Conservation (phyloP, 495 filamentous ascomycete genomes). For the Jackrogersella minutella region DNA sequence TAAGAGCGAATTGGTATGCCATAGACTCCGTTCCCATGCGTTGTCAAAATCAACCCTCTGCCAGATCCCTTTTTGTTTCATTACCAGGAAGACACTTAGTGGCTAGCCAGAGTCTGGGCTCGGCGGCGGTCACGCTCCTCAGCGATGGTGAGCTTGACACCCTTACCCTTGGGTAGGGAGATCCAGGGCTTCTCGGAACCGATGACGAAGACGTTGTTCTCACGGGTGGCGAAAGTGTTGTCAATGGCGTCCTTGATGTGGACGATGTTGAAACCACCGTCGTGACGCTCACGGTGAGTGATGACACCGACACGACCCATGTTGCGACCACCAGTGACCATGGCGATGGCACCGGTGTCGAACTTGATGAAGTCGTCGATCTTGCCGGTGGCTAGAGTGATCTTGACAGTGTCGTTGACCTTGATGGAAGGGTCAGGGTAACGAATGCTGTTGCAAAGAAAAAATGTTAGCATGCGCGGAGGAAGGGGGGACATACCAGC, state of each 20-base stretch:
- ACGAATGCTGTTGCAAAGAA: constrained; percentile 75
- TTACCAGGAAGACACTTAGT: constrained; percentile 48
- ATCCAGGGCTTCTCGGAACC: constrained; percentile 98
- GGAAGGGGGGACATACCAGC: constrained; percentile 55
- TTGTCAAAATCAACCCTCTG: constrained; percentile 43
- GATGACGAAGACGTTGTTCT: constrained; percentile 98
- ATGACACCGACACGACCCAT: constrained; percentile 99
- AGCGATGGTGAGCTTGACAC: constrained; percentile 98
- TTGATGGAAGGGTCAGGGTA: constrained; percentile 98
- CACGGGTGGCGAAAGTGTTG: constrained; percentile 98
- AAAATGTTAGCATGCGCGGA: constrained; percentile 52
- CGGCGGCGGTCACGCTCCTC: constrained; percentile 97
- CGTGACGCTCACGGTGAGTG: constrained; percentile 99
- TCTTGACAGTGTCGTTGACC: constrained; percentile 99
- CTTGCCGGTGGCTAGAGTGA: constrained; percentile 95
- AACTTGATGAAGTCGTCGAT: constrained; percentile 95
- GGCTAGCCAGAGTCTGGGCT: constrained; percentile 74
- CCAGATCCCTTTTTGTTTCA: constrained; percentile 40
- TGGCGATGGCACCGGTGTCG: constrained; percentile 95
- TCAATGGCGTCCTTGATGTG: constrained; percentile 99
- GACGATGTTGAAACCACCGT: constrained; percentile 99
- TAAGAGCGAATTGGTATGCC: constrained; percentile 47
- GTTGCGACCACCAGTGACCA: constrained; percentile 98
- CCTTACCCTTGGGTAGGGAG: constrained; percentile 98
- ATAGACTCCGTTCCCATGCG: constrained; percentile 50